Evolutionary conservation across 345 rosid species (phyloP).

Genomic region (Microcos paniculata): DNA sequence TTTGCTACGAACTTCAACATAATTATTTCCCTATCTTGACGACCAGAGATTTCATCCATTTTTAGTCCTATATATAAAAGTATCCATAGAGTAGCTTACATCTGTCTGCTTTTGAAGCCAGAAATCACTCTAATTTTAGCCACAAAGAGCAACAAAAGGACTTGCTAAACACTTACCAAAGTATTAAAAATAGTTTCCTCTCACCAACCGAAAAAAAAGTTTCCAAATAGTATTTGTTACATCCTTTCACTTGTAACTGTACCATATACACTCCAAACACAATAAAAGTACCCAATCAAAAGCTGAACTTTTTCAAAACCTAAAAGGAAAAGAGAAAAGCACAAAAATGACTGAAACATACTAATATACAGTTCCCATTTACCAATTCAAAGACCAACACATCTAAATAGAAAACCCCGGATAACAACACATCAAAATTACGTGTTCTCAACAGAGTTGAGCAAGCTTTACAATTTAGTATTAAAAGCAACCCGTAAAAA

Average conservation of each 20-base stretch:
- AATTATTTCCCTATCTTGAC: conserved; percentile 3
- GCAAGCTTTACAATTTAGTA: not conserved
- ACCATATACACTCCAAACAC: not conserved
- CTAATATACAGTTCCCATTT: not conserved
- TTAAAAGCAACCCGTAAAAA: not conserved
- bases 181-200: conserved; percentile 4
- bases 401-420: not conserved
- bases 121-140: conserved; percentile 1
- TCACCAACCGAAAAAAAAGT: too few relatives aligned
- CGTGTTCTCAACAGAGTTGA: not conserved
- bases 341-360: not conserved
- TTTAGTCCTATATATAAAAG: not conserved
- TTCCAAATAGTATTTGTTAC: not conserved
- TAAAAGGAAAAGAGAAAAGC: not conserved
- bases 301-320: conserved; percentile 4
- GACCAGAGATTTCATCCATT: conserved; percentile 1
- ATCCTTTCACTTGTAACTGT: conserved; percentile 1
- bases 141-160: not conserved
- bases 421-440: not conserved
- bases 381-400: conserved; percentile 7
- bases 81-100: not conserved
- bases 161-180: not conserved
- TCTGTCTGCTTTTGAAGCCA: conserved; percentile 11
- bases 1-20: not conserved
- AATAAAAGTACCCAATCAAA: conserved; percentile 13